Evolutionary conservation across 2,329 filamentous ascomycete species (phyloP).

Genomic region (Fonsecaea nubica): DNA sequence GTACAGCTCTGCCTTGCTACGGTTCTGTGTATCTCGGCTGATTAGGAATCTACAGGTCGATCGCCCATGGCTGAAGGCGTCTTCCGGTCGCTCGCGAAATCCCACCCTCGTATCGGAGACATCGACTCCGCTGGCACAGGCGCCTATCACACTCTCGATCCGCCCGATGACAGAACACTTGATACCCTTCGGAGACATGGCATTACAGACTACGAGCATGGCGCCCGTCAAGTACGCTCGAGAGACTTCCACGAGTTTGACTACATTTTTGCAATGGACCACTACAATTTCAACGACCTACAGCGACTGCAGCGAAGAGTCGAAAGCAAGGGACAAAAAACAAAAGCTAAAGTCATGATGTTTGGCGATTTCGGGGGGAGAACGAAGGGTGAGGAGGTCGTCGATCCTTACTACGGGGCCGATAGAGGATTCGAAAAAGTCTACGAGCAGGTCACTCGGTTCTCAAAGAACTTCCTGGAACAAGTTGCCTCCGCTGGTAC

Average conservation of each 20-base stretch:
- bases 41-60: constrained; percentile 53
- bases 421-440: constrained; percentile 78
- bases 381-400: constrained; percentile 69
- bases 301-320: constrained; percentile 51
- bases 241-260: constrained; percentile 85
- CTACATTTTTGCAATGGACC: constrained; percentile 95
- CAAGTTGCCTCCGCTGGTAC: constrained; percentile 55
- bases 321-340: constrained; percentile 47
- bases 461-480: constrained; percentile 76
- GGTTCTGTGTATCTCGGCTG: constrained; percentile 15
- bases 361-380: constrained; percentile 81
- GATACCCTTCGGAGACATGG: constrained; percentile 74
- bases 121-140: constrained; percentile 92
- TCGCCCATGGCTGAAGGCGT: constrained; percentile 97
- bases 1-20: constrained; percentile 49
- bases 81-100: constrained; percentile 69
- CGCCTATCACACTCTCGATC: constrained; percentile 79
- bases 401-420: constrained; percentile 94
- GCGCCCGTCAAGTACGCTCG: constrained; percentile 72
- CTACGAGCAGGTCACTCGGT: constrained; percentile 82
- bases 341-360: constrained; percentile 68
- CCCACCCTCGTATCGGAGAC: constrained; percentile 64
- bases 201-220: constrained; percentile 78
- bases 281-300: constrained; percentile 72
- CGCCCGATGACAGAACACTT: constrained; percentile 84